Base-by-base conservation (phyloP, 164 flowering plant genomes). In the Pachysandra terminalis region DNA sequence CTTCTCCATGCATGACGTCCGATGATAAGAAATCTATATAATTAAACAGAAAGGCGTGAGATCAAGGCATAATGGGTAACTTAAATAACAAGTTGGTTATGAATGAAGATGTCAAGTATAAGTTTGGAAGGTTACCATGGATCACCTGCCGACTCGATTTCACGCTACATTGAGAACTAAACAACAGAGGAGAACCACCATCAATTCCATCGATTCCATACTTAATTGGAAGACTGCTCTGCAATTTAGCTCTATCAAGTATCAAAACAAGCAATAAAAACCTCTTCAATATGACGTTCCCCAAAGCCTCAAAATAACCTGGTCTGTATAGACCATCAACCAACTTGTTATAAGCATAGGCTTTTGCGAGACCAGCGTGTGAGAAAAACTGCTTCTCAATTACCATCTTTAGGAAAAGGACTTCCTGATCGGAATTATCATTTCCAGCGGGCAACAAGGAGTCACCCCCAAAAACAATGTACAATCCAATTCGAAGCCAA, bases 1-100 rank as follows among this genome's bases (percentile, higher is more conserved):
- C 99, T 83, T 93, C 98, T 67, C 99, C 99, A 82, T 87, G 97
- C 98, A 96, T 96, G 37, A 84, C 82, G 68, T 90, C 95, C 21
- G 91, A 79, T 23, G 96, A 71, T 65, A 96, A 69, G 73, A 96
- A 91, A 56, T 91, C 99, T 96, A 75, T 41, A 71, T 78, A 49
- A 40, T 22, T 62, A 41, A 23, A 58, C 69, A 32, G 13, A 77
- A 64, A 71, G 64, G 67, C 49, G 19, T 71, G 57, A 71, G 56
- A 58, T 74, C 67, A 80, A 67, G 56, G 57, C 24, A 41, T 56
- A 67, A 41, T 35, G 67, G 9, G 60, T n/a, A 53, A 72, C 9
- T 25, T 66, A 56, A 32, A 12, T 32, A 55, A 35, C 9, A 25
- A 51, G 28, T 28, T 40, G 52, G 41, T 58, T 66, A 5, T 56